These are phyloP conservation scores for Rutstroemia sp. DNA, from an alignment of 2,329 filamentous ascomycete species.

Conservation along the genomic window DNA sequence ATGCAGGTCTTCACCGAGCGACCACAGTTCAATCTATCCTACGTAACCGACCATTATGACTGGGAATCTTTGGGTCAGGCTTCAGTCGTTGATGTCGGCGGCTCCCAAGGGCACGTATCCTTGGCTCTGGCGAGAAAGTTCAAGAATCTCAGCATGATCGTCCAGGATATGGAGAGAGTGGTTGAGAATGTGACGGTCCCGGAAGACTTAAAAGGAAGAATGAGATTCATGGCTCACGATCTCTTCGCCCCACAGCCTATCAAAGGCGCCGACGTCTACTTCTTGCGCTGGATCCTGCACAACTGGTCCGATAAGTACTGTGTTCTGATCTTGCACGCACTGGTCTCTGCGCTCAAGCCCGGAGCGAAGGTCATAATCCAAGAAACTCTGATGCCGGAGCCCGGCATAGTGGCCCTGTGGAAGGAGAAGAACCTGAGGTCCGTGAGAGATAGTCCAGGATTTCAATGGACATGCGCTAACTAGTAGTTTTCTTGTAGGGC, in stretches of 20 bases:
- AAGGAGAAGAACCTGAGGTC: conserved; percentile 34
- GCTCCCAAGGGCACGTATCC: not conserved
- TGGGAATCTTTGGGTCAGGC: not conserved
- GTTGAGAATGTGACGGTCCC: conserved; percentile 29
- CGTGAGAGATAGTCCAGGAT: too few relatives aligned
- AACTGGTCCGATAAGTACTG: conserved; percentile 38
- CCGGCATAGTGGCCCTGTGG: conserved; percentile 9
- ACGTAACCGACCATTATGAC: not conserved
- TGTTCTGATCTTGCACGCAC: conserved; percentile 29
- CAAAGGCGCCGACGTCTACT: conserved; percentile 36
- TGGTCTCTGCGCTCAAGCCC: conserved; percentile 35
- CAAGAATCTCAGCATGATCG: conserved; percentile 22
- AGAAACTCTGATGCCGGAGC: conserved; percentile 27
- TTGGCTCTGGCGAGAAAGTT: not conserved
- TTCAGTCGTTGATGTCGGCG: not conserved
- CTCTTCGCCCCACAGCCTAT: conserved; percentile 39
- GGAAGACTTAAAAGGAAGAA: conserved; percentile 14
- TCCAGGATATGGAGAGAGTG: conserved; percentile 29
- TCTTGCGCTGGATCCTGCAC: conserved; percentile 41
- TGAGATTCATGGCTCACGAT: conserved; percentile 30
- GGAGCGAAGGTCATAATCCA: conserved; percentile 31
- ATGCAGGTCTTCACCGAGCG: too few relatives aligned
- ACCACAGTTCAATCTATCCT: not conserved
- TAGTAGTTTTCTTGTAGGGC: too few relatives aligned
- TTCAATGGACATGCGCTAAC: too few relatives aligned